Base-by-base conservation (phyloP, 2,329 filamentous ascomycete genomes). In the Endocalyx cinctus region DNA sequence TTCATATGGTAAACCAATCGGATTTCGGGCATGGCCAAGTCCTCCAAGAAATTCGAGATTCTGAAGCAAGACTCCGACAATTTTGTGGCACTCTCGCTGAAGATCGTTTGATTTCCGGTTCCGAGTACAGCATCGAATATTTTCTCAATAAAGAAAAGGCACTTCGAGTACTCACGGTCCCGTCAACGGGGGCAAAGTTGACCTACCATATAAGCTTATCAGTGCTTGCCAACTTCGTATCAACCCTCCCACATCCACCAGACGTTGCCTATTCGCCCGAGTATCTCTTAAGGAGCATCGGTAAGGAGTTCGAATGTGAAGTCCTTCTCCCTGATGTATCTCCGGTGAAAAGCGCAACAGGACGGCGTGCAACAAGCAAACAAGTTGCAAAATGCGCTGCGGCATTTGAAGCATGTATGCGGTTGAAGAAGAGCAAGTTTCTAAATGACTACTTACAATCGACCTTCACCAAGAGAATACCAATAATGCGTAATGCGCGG, bases 381-480 rank as follows among this genome's bases (percentile, higher is more conserved):
- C 70, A 79, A 18, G 63, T 83, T 13, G 90, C 92, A 5, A 94
- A 92, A 57, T 87, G 86, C 44, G 87, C 89, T 0, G 90, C 89
- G 4, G 90, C 92, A 1, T 97, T 90, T 54, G 77, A 88, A 50
- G 77, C 84, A 31, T 96, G 89, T 51, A 55, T 87, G 2, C 56
- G 78, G 41, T 69, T 98, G 12, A 69, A 82, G 29, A 68, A 76
- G 38, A 71, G 73, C 33, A 74, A 74, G 3, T 78, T 82, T 39
- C 67, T 98, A 5, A 77, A 96, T 51, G 72, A 79, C 1, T 67
- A 87, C 52, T 68, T 97, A 3, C 73, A 86, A 35, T 86, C 92
- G 0, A 75, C 74, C 0, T 85, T 86, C 39, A 69, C 70, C 14
- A 90, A 83, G 52, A 69, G 72, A 25, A 67, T 92, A 0, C 89